Evolutionary conservation across 345 rosid species (phyloP).

Genomic region (Ricinus communis): DNA sequence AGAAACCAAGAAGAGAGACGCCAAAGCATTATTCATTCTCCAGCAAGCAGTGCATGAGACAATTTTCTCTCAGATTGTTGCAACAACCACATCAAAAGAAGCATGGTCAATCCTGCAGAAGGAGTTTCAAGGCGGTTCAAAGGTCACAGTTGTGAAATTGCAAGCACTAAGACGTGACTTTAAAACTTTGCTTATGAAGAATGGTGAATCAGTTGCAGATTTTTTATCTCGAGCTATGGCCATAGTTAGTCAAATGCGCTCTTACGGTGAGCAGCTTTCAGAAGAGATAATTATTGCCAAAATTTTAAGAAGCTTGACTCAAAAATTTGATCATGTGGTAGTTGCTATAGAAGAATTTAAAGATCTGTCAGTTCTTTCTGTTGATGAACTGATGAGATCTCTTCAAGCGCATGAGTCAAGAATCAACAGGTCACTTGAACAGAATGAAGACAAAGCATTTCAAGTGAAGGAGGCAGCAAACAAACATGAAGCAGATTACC

Average conservation of each 20-base stretch:
- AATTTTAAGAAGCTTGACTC: no score
- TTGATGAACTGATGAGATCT: background rate
- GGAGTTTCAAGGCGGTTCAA: background rate
- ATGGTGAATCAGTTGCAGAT: no score
- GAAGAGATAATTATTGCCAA: no score
- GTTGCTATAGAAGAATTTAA: background rate
- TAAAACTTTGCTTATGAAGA: no score
- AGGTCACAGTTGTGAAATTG: background rate
- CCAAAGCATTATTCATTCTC: background rate
- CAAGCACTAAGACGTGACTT: background rate
- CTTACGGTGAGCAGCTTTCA: no score
- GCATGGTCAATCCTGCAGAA: background rate
- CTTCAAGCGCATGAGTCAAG: background rate
- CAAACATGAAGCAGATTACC: background rate
- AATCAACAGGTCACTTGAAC: background rate
- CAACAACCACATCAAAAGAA: background rate
- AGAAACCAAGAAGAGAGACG: background rate
- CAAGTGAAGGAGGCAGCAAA: background rate
- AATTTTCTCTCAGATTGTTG: background rate
- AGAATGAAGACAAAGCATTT: background rate
- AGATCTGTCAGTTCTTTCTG: background rate
- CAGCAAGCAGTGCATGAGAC: no score
- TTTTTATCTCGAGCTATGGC: no score
- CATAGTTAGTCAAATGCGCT: no score
- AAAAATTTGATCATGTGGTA: no score